Conservation (phyloP, 306 rosid species). For the Fragaria vesca region DNA sequence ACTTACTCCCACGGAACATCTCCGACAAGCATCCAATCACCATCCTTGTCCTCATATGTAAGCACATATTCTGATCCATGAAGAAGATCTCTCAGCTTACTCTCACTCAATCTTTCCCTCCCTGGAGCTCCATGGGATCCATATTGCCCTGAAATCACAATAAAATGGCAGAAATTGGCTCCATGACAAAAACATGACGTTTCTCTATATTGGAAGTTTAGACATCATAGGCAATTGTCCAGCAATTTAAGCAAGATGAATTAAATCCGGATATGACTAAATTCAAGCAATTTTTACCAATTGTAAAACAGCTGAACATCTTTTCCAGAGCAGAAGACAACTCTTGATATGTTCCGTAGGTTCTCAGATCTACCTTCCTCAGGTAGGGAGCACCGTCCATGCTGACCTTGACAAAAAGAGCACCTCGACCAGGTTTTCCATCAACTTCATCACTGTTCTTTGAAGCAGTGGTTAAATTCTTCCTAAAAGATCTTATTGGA, state of each 20-base stretch:
- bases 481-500: slow-evolving; percentile 87
- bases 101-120: slow-evolving; percentile 77
- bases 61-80: slow-evolving; percentile 95
- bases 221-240: neutral
- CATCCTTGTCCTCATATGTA: slow-evolving; percentile 88
- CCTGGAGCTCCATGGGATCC: slow-evolving; percentile 83
- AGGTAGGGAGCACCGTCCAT: slow-evolving; percentile 99
- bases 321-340: slow-evolving; percentile 92
- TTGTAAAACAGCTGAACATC: slow-evolving; percentile 94
- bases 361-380: slow-evolving; percentile 93
- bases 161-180: slow-evolving; percentile 23
- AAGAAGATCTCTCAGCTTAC: slow-evolving; percentile 90
- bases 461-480: slow-evolving; percentile 68
- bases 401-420: slow-evolving; percentile 93
- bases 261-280: neutral
- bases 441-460: slow-evolving; percentile 90
- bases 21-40: slow-evolving; percentile 99
- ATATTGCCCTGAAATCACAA: slow-evolving; percentile 65
- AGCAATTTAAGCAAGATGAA: neutral
- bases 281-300: slow-evolving; percentile 48
- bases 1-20: slow-evolving; percentile 99
- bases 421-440: slow-evolving; percentile 74
- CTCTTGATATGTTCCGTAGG: slow-evolving; percentile 71
- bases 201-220: slow-evolving; percentile 1
- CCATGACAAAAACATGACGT: slow-evolving; percentile 17